Base-by-base conservation (phyloP, 1,284 basidiomycete species). In the Coriolopsis trogii region DNA sequence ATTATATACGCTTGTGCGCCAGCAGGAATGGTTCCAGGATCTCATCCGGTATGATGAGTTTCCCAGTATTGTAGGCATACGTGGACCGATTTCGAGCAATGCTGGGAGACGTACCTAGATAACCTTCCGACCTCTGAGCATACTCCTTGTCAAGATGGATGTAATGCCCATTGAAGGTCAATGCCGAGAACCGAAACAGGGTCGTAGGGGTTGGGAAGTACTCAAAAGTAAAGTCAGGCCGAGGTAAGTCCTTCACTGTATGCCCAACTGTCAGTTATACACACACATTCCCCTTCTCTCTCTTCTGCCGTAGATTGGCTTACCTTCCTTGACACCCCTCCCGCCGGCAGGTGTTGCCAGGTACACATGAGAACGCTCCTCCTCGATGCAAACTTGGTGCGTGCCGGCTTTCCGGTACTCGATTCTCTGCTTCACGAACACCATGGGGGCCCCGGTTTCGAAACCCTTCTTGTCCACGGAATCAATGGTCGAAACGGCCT, bases 181-280 rank as follows among this genome's bases (percentile, higher is more conserved):
- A 73, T 13, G 91, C 89, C 9, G 89, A 92, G 72, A 89, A 94
- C 9, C 90, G 83, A 74, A 93, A 93, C 20, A 93, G 74, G 1
- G 87, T 90, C 5, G 84, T 84, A 29, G 82, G 68, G 18, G 79
- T 83, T 9, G 91, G 90, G 8, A 73, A 81, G 65, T 84, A 91
- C 29, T 72, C 73, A 64, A 88, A 84, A 2, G 78, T 76, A 63
- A 88, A 85, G 52, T 85, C 80, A 21, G 77, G 69, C 7, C 63
- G 61, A 15, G 85, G 84, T n/a, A 84, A 60, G 52, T 70, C 75
- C 23, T 73, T 67, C 50, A 84, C 82, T 85, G 59, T 20, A 40
- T 18, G 39, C 28, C 33, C 34, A 30, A 41, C 26, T 13, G 51
- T 59, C 48, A 53, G 51, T 41, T n/a, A n/a, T n/a, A n/a, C 38